Conservation (phyloP, 2,329 filamentous ascomycete genomes). For the Aschersonia sp. region DNA sequence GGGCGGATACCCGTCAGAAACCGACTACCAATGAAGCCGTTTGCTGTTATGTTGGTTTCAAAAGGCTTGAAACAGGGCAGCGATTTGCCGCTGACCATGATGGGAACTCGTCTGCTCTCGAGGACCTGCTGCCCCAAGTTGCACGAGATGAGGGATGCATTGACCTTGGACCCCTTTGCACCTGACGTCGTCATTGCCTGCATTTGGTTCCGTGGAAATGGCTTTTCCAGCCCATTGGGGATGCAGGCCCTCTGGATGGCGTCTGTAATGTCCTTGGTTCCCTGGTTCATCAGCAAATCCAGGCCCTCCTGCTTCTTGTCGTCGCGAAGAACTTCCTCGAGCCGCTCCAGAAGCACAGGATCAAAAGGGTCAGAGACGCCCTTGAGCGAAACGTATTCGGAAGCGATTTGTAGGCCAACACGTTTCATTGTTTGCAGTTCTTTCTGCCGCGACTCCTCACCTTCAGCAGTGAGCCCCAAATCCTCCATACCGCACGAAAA, state of each 20-base stretch:
- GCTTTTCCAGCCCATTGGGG: constrained; percentile 70
- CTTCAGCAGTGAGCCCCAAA: constrained; percentile 66
- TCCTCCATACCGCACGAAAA: constrained; percentile 98
- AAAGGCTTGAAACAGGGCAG: constrained; percentile 87
- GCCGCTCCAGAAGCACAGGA: constrained; percentile 55
- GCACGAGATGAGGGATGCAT: constrained; percentile 94
- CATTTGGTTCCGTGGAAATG: constrained; percentile 96
- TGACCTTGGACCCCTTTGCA: constrained; percentile 84
- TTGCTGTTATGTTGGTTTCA: constrained; percentile 77
- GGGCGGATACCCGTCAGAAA: constrained; percentile 97
- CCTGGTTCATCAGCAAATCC: constrained; percentile 73
- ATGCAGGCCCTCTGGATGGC: constrained; percentile 67
- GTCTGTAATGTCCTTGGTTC: constrained; percentile 56
- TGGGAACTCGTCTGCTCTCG: constrained; percentile 83
- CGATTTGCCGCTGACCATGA: constrained; percentile 97
- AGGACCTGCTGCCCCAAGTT: constrained; percentile 94
- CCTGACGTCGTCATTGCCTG: constrained; percentile 96
- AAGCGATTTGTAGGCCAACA: constrained; percentile 65
- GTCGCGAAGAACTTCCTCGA: constrained; percentile 84
- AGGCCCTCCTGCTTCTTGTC: constrained; percentile 81
- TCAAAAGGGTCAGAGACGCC: constrained; percentile 49
- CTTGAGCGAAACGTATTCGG: constrained; percentile 76
- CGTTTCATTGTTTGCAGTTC: constrained; percentile 51
- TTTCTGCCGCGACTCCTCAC: constrained; percentile 56
- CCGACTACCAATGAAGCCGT: constrained; percentile 86